phyloP scores from a whole-genome alignment of 305 asterid genomes.

The Fraxinus dipetala region DNA sequence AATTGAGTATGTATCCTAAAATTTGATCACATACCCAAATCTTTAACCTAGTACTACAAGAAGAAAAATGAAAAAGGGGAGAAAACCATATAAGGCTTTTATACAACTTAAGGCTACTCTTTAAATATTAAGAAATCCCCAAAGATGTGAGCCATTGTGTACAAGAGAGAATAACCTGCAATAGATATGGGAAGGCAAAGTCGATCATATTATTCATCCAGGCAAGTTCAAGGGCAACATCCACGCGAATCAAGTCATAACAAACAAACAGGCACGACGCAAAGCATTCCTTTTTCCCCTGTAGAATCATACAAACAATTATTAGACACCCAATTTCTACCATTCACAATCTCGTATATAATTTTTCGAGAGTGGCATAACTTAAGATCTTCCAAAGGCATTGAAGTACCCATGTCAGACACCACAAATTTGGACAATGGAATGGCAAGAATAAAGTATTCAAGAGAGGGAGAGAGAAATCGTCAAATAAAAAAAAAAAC shows the following conservation, averaged over 20 bases:
- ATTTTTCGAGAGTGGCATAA: neutral
- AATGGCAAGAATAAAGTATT: neutral
- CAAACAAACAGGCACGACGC: slow-evolving; percentile 98
- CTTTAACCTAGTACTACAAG: neutral
- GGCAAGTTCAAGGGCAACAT: slow-evolving; percentile 95
- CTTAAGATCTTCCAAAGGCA: slow-evolving; percentile 6
- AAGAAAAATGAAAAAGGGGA: neutral
- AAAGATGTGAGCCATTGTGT: neutral
- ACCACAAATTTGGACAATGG: slow-evolving; percentile 12
- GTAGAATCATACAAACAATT: slow-evolving; percentile 27
- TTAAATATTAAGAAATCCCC: neutral
- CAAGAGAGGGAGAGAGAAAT: neutral
- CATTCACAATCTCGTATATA: slow-evolving; percentile 1
- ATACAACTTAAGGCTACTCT: neutral
- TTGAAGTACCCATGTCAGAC: slow-evolving; percentile 1
- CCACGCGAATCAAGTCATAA: slow-evolving; percentile 84
- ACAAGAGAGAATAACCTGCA: slow-evolving; percentile 61
- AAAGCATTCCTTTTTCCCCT: slow-evolving; percentile 99
- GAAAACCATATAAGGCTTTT: neutral
- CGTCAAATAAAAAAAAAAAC: neutral
- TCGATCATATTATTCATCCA: slow-evolving; percentile 97
- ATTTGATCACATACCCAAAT: neutral
- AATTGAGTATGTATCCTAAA: neutral
- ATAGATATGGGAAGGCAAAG: slow-evolving; percentile 93
- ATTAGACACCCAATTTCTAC: slow-evolving; percentile 14